These are phyloP conservation scores for Aspergillus sp. DNA, from an alignment of 2,329 filamentous ascomycete genomes.

Conservation along the genomic window DNA sequence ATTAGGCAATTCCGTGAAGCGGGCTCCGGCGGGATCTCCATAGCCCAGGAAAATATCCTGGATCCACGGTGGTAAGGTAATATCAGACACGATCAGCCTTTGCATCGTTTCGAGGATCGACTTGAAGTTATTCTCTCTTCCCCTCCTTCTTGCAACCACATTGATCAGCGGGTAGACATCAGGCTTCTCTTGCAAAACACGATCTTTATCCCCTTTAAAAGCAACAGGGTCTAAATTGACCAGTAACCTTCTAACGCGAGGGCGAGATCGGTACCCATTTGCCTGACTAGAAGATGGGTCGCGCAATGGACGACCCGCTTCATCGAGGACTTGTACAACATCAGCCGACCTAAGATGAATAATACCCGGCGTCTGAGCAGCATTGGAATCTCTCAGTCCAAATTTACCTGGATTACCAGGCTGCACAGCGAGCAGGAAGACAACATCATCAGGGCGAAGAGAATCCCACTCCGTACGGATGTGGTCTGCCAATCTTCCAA, in stretches of 20 bases:
- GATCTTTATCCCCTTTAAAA: constrained; percentile 75
- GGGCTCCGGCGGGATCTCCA: constrained; percentile 84
- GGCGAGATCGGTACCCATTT: constrained; percentile 62
- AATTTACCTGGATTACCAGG: constrained; percentile 44
- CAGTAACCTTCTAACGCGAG: constrained; percentile 67
- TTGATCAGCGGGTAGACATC: constrained; percentile 86
- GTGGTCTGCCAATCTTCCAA: constrained; percentile 73
- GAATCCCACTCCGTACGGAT: constrained; percentile 87
- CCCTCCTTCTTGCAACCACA: constrained; percentile 75
- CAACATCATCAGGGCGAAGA: constrained; percentile 79
- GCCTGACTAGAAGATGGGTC: constrained; percentile 55
- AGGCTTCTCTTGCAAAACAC: constrained; percentile 63
- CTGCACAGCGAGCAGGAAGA: constrained; percentile 81
- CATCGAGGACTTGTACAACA: constrained; percentile 81
- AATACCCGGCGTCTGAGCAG: constrained; percentile 64
- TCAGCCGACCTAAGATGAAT: constrained; percentile 76
- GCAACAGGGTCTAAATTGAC: constrained; percentile 76
- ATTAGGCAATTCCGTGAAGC: constrained; percentile 79
- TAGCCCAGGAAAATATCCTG: constrained; percentile 98
- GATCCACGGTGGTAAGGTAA: constrained; percentile 85
- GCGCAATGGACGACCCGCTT: constrained; percentile 72
- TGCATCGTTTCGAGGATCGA: constrained; percentile 89
- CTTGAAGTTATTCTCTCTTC: constrained; percentile 96
- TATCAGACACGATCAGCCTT: constrained; percentile 78
- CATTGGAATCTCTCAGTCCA: constrained; percentile 19